Conservation (phyloP, 495 filamentous ascomycete genomes). For the Bathelium albidoporum region DNA sequence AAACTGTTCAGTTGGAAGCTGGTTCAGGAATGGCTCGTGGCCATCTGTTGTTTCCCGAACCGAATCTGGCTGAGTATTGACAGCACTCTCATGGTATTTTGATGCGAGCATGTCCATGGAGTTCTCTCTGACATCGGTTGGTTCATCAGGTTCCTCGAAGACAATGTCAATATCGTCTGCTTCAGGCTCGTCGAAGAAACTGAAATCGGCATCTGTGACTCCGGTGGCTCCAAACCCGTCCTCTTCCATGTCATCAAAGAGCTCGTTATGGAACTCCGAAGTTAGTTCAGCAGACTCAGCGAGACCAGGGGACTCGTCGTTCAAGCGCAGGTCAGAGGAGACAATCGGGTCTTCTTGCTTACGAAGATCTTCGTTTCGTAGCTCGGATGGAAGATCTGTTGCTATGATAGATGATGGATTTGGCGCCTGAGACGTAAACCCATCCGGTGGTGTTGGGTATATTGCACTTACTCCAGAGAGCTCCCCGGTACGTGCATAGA, state of each 20-base stretch:
- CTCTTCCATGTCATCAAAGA: slow-evolving; percentile 55
- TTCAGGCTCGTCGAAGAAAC: slow-evolving; percentile 67
- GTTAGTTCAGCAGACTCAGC: neutral
- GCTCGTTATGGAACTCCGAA: slow-evolving; percentile 34
- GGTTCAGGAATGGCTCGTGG: neutral
- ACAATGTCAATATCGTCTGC: neutral
- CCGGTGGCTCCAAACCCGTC: slow-evolving; percentile 42
- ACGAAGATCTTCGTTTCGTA: neutral
- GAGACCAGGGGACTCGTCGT: neutral
- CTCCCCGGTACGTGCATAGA: slow-evolving; percentile 13
- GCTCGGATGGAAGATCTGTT: neutral
- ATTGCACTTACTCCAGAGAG: slow-evolving; percentile 46
- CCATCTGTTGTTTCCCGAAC: neutral
- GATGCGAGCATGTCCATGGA: neutral
- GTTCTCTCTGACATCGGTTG: slow-evolving; percentile 15
- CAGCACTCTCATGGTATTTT: neutral
- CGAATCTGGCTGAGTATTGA: neutral
- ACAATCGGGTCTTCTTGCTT: neutral
- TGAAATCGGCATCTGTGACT: slow-evolving; percentile 86
- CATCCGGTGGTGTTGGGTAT: slow-evolving; percentile 85
- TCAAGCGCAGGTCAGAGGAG: neutral
- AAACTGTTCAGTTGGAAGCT: neutral
- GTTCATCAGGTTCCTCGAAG: neutral
- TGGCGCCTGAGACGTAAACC: slow-evolving; percentile 36
- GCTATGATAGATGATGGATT: slow-evolving; percentile 14